These are phyloP conservation scores for Eleusine coracana DNA, from an alignment of 176 grass and related monocot genomes.

Conservation along the genomic window DNA sequence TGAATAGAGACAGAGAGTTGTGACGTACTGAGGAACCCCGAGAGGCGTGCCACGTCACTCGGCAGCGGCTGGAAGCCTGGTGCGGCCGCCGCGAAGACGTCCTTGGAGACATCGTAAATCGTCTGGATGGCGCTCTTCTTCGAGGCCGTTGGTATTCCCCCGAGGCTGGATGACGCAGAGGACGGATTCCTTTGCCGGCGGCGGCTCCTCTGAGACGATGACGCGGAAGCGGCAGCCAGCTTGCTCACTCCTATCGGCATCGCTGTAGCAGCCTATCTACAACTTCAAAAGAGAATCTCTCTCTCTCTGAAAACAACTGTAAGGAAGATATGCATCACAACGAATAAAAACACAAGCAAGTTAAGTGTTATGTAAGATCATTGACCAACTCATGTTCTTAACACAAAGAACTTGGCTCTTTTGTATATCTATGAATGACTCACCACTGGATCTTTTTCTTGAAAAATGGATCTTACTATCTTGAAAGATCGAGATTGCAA, in stretches of 20 bases:
- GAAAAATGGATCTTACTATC: not conserved
- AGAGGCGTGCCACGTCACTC: conserved; percentile 42
- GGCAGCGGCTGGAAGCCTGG: conserved; percentile 37
- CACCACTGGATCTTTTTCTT: not conserved
- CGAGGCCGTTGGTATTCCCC: not conserved
- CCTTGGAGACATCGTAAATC: conserved; percentile 51
- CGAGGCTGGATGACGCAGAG: not conserved
- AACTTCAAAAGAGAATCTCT: not conserved
- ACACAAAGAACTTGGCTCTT: too few species aligned
- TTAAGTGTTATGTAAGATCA: too few species aligned
- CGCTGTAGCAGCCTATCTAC: not conserved
- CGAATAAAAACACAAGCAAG: not conserved
- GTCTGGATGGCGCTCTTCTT: conserved; percentile 36
- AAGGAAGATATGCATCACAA: not conserved
- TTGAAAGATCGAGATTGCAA: not conserved
- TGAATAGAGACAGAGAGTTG: not conserved
- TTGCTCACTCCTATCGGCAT: conserved; percentile 19
- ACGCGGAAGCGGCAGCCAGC: not conserved
- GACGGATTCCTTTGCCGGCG: conserved; percentile 33
- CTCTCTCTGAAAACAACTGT: not conserved
- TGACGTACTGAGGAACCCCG: conserved; percentile 29
- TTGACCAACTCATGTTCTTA: too few species aligned
- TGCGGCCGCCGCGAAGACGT: conserved; percentile 36
- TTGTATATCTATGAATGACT: not conserved
- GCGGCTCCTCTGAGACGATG: not conserved